phyloP scores from a whole-genome alignment of 2,329 filamentous ascomycete genomes.

The Periconia macrospinosa region DNA sequence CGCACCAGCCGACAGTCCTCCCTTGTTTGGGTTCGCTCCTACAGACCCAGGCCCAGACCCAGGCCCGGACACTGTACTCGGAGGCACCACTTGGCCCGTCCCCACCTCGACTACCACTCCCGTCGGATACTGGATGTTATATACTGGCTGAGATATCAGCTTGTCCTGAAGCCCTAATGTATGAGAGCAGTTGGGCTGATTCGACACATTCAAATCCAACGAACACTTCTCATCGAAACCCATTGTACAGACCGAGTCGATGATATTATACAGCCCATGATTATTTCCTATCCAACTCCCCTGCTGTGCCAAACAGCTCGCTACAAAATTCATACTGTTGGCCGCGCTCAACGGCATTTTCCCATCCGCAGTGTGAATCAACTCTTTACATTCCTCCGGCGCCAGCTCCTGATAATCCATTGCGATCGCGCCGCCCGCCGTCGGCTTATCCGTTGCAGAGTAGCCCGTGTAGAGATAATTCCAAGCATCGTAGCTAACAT shows the following conservation, averaged over 20 bases:
- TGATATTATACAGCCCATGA: conserved; percentile 48
- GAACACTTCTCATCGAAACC: conserved; percentile 20
- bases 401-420: conserved; percentile 56
- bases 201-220: conserved; percentile 12
- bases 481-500: conserved; percentile 65
- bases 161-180: conserved; percentile 5
- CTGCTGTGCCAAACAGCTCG: not conserved
- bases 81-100: not conserved
- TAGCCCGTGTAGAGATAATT: conserved; percentile 59
- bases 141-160: not conserved
- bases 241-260: conserved; percentile 42
- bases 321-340: conserved; percentile 1
- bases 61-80: not conserved
- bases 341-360: conserved; percentile 1
- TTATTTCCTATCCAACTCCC: not conserved
- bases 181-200: conserved; percentile 16
- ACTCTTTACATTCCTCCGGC: conserved; percentile 50
- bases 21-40: not conserved
- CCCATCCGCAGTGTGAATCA: conserved; percentile 40
- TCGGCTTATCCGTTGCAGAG: conserved; percentile 51
- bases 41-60: no score
- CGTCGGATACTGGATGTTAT: not conserved
- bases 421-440: conserved; percentile 50
- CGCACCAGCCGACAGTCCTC: conserved; percentile 11
- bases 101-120: not conserved